Percentiles rank a stretch among this genome's conserved stretches.
Conservation (phyloP, 225 moss, liverwort and hornwort species). For the Asterella californica region DNA sequence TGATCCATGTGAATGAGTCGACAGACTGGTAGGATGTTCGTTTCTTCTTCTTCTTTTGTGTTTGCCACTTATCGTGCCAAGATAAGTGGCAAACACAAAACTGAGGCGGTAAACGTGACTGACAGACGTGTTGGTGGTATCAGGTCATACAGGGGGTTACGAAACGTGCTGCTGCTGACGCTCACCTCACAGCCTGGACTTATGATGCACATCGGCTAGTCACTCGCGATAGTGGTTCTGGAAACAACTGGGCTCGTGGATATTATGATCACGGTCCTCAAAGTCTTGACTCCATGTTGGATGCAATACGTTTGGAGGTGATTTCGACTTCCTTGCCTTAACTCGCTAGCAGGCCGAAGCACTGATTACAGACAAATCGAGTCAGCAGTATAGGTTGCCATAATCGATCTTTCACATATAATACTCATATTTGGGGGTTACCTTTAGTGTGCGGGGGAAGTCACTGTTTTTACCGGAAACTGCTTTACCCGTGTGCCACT, state of each 20-base stretch:
- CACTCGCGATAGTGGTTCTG: slow-evolving; percentile 83
- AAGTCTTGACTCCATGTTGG: slow-evolving; percentile 56
- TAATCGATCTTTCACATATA: too few relatives aligned
- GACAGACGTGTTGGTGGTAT: neutral
- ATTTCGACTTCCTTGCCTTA: neutral
- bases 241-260: slow-evolving; percentile 96
- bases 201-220: slow-evolving; percentile 55
- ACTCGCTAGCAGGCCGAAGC: neutral
- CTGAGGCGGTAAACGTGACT: neutral
- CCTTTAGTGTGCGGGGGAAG: too few relatives aligned
- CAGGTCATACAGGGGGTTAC: slow-evolving; percentile 62
- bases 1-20: neutral
- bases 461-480: too few relatives aligned
- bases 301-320: slow-evolving; percentile 84
- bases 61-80: neutral
- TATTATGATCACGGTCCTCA: slow-evolving; percentile 79
- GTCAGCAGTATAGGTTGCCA: neutral
- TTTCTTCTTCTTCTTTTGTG: too few relatives aligned
- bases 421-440: too few relatives aligned
- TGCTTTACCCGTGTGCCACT: too few relatives aligned
- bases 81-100: neutral
- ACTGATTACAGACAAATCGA: neutral
- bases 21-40: neutral
- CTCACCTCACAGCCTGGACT: slow-evolving; percentile 47
- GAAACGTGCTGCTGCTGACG: slow-evolving; percentile 14